Evolutionary conservation across 495 filamentous ascomycete genomes (phyloP).

Genomic region (Neurospora sp.): DNA sequence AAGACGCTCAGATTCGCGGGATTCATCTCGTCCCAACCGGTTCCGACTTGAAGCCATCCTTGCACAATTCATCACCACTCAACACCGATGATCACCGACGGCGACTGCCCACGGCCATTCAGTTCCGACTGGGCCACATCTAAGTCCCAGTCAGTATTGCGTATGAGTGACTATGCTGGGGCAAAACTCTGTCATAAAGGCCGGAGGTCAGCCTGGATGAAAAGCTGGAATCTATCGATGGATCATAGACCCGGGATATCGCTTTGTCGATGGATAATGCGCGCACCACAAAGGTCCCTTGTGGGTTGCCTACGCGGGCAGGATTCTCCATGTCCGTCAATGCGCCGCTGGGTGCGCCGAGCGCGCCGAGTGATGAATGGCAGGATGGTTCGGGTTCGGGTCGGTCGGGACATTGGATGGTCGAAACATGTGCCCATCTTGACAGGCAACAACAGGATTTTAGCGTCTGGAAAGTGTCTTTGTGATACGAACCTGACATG

Average conservation of each 20-base stretch:
- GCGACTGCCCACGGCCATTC: not conserved
- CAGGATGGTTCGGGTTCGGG: not conserved
- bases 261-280: not conserved
- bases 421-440: not conserved
- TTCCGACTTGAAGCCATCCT: not conserved
- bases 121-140: not conserved
- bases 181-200: not conserved
- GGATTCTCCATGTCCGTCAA: not conserved
- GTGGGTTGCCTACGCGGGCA: not conserved
- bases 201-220: not conserved
- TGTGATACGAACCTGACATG: not conserved
- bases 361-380: not conserved
- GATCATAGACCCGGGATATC: not conserved
- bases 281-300: not conserved
- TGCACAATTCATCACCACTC: not conserved
- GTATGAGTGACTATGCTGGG: not conserved
- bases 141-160: not conserved
- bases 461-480: not conserved
- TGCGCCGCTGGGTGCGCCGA: not conserved
- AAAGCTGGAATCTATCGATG: not conserved
- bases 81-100: not conserved
- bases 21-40: not conserved
- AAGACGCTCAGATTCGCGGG: not conserved
- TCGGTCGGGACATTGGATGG: not conserved
- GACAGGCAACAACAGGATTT: not conserved